Conservation (phyloP, 768 basidiomycete genomes). For the Antrodiella citrinella region DNA sequence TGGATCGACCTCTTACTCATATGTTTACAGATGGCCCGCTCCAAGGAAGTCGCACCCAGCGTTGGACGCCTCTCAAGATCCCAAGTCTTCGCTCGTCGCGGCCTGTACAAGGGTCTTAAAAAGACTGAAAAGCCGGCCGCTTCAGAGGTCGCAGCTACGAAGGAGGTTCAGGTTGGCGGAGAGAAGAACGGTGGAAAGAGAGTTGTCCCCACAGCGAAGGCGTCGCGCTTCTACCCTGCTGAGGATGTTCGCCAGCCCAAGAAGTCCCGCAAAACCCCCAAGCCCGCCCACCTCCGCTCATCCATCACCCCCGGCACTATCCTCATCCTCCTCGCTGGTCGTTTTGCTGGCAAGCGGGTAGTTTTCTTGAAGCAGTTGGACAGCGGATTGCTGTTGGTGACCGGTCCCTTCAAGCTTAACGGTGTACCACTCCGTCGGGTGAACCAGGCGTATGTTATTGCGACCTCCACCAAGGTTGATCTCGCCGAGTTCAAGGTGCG, state of each 20-base stretch:
- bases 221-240: constrained; percentile 88
- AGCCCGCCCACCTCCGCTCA: constrained; percentile 70
- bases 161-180: constrained; percentile 81
- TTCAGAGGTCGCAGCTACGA: constrained; percentile 49
- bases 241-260: constrained; percentile 90
- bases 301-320: constrained; percentile 92
- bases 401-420: constrained; percentile 97
- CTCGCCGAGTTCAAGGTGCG: constrained; percentile 65
- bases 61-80: constrained; percentile 81
- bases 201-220: constrained; percentile 77
- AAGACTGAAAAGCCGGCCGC: constrained; percentile 61
- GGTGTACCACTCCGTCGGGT: constrained; percentile 97
- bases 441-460: constrained; percentile 98
- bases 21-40: constrained; percentile 64
- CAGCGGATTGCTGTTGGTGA: constrained; percentile 88
- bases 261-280: constrained; percentile 82
- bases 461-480: constrained; percentile 92
- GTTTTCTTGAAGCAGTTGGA: constrained; percentile 95
- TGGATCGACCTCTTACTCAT: constrained; percentile 8
- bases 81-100: constrained; percentile 71
- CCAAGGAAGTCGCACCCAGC: constrained; percentile 74
- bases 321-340: constrained; percentile 93
- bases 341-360: constrained; percentile 97
- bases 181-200: constrained; percentile 88
- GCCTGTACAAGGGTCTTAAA: constrained; percentile 79